Evolutionary conservation across 2,329 filamentous ascomycete genomes (phyloP), one percentile per base, ranked within the genome.

Genomic region (Trichoderma afroharzianum): DNA sequence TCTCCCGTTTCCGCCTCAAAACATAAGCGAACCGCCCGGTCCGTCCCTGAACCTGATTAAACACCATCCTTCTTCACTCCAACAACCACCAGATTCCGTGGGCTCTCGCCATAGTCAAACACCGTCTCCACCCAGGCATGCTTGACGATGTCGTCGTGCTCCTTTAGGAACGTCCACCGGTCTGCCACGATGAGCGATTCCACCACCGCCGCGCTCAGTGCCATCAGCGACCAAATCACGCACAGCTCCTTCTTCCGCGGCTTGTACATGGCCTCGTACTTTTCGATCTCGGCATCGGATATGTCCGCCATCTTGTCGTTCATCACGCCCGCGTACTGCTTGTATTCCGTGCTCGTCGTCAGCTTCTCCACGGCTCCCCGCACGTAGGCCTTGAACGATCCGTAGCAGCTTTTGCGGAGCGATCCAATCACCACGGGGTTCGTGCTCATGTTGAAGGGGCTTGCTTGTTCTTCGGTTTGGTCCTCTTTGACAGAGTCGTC

Each of bases 151-250:
- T 91, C 88, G 63, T 83, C 77, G 76, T 97, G 93, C 82, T 99
- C 95, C 71, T 85, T 88, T 75, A 99, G 83, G 82, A 91, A 99
- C 73, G 93, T 83, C 93, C 94, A 99, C 59, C 96, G 88, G 84
- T 99, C 96, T 59, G 92, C 89, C 66, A 97, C 94, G 76, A 99
- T 95, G 72, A 97, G 84, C 36, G 94, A 93, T 84, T 99, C 96
- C 3, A 97, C 91, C 4, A 97, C 92, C 24, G 90, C 90, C 3
- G 95, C 95, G 80, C 94, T 97, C 77, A 97, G 98, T 1, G 96
- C 95, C 95, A 99, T 99, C 77, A 99, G 81, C 75, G 90, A 94
- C 96, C 96, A 99, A 72, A 97, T 89, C 8, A 97, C 87, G 77
- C 92, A 94, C 50, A 99, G 83, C 78, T 98, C 92, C 76, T 94